Conservation (phyloP, 352 stramenopile species). For the Pythium sp. region DNA sequence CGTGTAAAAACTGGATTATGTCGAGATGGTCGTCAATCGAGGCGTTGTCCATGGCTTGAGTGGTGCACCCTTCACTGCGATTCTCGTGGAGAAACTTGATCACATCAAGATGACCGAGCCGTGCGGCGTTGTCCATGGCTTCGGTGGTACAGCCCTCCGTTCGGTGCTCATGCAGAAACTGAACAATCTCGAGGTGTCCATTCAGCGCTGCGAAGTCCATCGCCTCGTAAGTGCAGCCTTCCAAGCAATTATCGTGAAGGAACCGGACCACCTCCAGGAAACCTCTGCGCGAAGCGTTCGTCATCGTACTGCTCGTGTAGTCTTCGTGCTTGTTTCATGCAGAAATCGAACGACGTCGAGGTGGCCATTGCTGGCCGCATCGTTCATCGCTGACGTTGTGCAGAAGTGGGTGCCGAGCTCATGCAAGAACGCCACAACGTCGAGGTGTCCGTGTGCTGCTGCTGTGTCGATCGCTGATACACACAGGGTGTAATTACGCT, state of each 20-base stretch:
- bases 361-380: slow-evolving; percentile 1
- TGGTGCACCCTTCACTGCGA: neutral
- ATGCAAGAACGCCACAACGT: slow-evolving; percentile 1
- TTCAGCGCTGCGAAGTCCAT: slow-evolving; percentile 5
- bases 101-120: neutral
- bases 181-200: neutral
- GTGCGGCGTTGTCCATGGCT: slow-evolving; percentile 7
- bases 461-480: neutral
- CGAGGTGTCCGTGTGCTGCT: neutral
- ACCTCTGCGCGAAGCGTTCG: neutral
- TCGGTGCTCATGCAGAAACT: neutral
- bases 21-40: neutral
- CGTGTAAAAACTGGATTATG: neutral
- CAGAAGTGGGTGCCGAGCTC: neutral
- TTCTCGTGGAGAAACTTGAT: slow-evolving; percentile 8
- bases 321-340: neutral
- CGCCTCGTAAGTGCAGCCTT: slow-evolving; percentile 1
- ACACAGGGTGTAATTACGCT: neutral
- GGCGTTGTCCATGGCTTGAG: no score
- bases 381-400: slow-evolving; percentile 6
- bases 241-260: neutral
- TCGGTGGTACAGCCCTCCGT: slow-evolving; percentile 10
- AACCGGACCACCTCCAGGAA: neutral
- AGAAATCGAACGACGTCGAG: neutral
- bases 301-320: slow-evolving; percentile 1